These are phyloP conservation scores for Oidiodendron maius DNA, from an alignment of 495 filamentous ascomycete species.

Conservation along the genomic window DNA sequence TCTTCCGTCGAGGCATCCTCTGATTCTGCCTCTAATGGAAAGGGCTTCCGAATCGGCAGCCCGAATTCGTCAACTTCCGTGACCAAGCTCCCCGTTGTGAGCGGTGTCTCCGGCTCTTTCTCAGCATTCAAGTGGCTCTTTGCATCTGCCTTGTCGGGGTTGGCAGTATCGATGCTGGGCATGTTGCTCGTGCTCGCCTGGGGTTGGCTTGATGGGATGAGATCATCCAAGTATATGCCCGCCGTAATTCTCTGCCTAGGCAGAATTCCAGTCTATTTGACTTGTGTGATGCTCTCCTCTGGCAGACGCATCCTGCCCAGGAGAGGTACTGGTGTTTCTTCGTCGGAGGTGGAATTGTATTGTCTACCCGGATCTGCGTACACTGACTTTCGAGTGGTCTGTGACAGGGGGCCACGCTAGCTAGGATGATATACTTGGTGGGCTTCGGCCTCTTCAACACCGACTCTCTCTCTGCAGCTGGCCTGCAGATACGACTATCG, in stretches of 20 bases:
- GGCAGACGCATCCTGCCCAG: background rate
- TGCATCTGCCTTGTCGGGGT: slow-evolving; percentile 11
- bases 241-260: background rate
- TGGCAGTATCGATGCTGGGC: slow-evolving; percentile 12
- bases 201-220: background rate
- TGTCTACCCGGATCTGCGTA: no score
- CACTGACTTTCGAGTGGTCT: no score
- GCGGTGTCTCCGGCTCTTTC: slow-evolving; percentile 21
- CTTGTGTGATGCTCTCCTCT: background rate
- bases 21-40: slow-evolving; percentile 7
- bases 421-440: no score
- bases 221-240: slow-evolving; percentile 3
- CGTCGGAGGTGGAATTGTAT: no score
- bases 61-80: slow-evolving; percentile 50
- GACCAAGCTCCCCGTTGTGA: slow-evolving; percentile 19
- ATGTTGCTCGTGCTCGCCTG: slow-evolving; percentile 15
- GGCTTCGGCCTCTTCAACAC: no score
- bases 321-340: no score
- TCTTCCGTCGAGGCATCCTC: slow-evolving; percentile 9
- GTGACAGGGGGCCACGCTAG: no score
- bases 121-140: background rate
- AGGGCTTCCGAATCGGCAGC: slow-evolving; percentile 40
- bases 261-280: background rate
- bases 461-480: no score
- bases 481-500: no score